Percentiles rank a stretch among this genome's conserved stretches.
Conservation (phyloP, 345 rosid genomes). For the Heritiera littoralis region DNA sequence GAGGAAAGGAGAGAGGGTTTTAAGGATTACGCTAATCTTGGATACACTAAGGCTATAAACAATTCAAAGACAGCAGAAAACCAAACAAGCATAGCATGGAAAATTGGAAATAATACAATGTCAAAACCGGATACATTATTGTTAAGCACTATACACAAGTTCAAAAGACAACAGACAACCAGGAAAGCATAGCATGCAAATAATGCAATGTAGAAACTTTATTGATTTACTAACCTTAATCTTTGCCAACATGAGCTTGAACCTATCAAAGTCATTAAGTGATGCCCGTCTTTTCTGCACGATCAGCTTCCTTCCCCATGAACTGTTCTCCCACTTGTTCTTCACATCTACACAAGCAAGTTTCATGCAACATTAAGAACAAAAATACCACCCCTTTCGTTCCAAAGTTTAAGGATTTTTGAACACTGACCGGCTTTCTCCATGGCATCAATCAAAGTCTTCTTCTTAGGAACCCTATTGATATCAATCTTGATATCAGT, state of each 20-base stretch:
- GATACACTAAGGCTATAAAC: no score
- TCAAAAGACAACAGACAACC: not conserved
- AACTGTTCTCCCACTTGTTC: constrained; percentile 79
- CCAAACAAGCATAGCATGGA: not conserved
- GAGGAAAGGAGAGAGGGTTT: not conserved
- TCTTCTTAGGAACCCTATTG: constrained; percentile 78
- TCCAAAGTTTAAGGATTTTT: not conserved
- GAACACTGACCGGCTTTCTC: constrained; percentile 75
- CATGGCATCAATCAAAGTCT: constrained; percentile 82
- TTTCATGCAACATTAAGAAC: not conserved
- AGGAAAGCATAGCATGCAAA: not conserved
- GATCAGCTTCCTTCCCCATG: constrained; percentile 82
- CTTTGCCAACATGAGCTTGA: constrained; percentile 81
- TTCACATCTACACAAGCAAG: constrained; percentile 53
- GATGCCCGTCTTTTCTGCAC: constrained; percentile 67
- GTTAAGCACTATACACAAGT: not conserved
- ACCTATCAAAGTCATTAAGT: constrained; percentile 82
- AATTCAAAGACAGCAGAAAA: not conserved
- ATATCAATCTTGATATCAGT: constrained; percentile 86
- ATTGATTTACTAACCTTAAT: constrained; percentile 51
- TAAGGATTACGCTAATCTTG: not conserved
- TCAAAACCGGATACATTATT: not conserved
- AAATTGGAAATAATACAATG: not conserved
- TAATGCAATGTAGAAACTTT: not conserved
- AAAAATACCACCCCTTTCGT: not conserved